Evolutionary conservation across 768 basidiomycete species (phyloP).

Genomic region (Roridomyces roridus): DNA sequence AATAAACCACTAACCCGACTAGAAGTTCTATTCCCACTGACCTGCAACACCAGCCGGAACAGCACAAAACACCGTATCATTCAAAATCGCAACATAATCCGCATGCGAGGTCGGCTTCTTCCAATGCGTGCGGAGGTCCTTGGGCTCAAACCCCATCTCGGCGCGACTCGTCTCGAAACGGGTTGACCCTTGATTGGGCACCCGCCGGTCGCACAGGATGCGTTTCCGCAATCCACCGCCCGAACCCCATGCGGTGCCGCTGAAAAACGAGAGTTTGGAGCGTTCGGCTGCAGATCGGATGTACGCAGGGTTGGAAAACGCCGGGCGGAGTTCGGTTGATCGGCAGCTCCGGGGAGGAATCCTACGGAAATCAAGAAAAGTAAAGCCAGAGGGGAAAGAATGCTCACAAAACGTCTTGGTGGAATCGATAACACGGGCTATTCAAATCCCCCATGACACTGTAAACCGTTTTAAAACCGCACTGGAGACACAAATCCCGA

Average conservation of each 20-base stretch:
- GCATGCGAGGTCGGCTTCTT: background rate
- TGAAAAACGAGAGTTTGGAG: background rate
- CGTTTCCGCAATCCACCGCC: background rate
- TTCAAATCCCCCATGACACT: constrained; percentile 6
- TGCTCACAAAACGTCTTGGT: background rate
- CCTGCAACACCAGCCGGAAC: background rate
- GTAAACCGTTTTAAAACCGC: background rate
- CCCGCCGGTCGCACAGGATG: background rate
- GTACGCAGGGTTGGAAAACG: background rate
- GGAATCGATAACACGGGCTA: background rate
- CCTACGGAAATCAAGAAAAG: background rate
- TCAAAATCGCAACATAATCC: background rate
- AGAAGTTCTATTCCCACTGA: no score
- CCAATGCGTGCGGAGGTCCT: background rate
- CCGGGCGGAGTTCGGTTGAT: background rate
- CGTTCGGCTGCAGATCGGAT: background rate
- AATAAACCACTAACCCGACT: no score
- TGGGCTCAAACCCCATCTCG: background rate
- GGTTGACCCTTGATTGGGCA: constrained; percentile 1
- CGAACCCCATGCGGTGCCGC: background rate
- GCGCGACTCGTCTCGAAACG: background rate
- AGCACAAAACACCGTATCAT: constrained; percentile 4
- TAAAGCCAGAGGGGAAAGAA: background rate
- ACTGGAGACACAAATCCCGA: background rate
- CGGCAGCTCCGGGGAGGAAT: constrained; percentile 3